Conservation (phyloP, 2,329 filamentous ascomycete genomes). For the Sporothrix schenckii region DNA sequence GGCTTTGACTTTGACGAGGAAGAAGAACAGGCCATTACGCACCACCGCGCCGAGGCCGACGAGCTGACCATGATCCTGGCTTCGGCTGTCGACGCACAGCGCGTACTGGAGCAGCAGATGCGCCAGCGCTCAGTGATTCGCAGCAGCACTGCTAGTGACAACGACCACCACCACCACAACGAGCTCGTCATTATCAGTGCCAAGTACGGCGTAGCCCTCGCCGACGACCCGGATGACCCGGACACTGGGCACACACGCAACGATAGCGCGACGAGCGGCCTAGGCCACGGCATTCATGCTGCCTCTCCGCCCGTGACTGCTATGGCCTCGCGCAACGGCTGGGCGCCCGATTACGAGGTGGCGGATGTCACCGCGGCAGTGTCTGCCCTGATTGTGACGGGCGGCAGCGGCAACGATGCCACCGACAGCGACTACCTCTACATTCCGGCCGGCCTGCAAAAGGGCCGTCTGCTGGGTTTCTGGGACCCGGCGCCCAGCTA, state of each 20-base stretch:
- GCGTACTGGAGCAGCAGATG: conserved; percentile 44
- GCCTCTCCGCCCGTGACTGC: conserved; percentile 38
- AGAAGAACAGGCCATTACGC: conserved; percentile 38
- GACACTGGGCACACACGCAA: conserved; percentile 37
- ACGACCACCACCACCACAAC: conserved; percentile 31
- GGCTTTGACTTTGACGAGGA: conserved; percentile 27
- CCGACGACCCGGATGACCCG: conserved; percentile 30
- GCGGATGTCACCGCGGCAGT: conserved; percentile 55
- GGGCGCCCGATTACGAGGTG: conserved; percentile 45
- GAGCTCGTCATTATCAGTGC: conserved; percentile 55
- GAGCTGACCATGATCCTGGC: conserved; percentile 50
- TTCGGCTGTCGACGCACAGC: conserved; percentile 46
- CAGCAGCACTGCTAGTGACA: not conserved
- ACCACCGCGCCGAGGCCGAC: conserved; percentile 50
- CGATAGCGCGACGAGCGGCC: conserved; percentile 15
- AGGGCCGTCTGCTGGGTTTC: conserved; percentile 53
- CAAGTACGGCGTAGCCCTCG: conserved; percentile 49
- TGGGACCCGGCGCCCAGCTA: conserved; percentile 53
- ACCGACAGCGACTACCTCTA: conserved; percentile 37
- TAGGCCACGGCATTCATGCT: not conserved
- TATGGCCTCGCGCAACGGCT: conserved; percentile 38
- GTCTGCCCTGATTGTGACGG: conserved; percentile 47
- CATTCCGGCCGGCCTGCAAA: conserved; percentile 49
- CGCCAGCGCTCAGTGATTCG: not conserved
- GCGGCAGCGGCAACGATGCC: conserved; percentile 38